phyloP scores from a whole-genome alignment of 106 monocot species.

The Vanilla planifolia region DNA sequence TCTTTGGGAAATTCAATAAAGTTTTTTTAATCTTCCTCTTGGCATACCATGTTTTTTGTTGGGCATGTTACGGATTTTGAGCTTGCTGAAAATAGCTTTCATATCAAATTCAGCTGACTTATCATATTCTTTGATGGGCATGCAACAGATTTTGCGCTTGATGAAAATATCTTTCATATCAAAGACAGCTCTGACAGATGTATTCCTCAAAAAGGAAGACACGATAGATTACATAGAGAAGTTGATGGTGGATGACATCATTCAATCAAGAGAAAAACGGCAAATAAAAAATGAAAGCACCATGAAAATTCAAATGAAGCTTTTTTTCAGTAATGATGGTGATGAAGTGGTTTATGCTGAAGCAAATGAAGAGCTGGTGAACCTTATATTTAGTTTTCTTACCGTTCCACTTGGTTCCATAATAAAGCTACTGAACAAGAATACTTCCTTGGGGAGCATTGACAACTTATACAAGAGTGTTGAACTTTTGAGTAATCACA shows the following conservation, averaged over 20 bases:
- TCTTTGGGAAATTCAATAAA: too few relatives aligned
- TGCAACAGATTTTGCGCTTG: conserved; percentile 23
- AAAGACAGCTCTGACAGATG: conserved; percentile 20
- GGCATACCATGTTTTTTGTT: too few relatives aligned
- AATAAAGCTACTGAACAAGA: conserved; percentile 12
- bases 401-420: conserved; percentile 39
- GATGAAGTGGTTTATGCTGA: conserved; percentile 43
- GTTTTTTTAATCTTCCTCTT: too few relatives aligned
- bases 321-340: conserved; percentile 24
- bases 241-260: conserved; percentile 1
- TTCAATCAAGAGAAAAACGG: conserved; percentile 4
- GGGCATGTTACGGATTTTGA: too few relatives aligned
- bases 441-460: conserved; percentile 21
- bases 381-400: conserved; percentile 40
- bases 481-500: conserved; percentile 19
- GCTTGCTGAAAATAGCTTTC: too few relatives aligned
- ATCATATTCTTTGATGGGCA: neutral
- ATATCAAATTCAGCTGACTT: too few relatives aligned
- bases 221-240: conserved; percentile 3
- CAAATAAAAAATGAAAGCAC: conserved; percentile 1
- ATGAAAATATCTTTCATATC: conserved; percentile 27
- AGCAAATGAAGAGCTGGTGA: conserved; percentile 30
- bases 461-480: conserved; percentile 40
- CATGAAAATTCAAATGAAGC: conserved; percentile 20
- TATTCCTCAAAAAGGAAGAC: conserved; percentile 17